Evolutionary conservation across 495 filamentous ascomycete genomes (phyloP), one percentile per base, ranked within the genome.

Genomic region (Tricharina praecox): DNA sequence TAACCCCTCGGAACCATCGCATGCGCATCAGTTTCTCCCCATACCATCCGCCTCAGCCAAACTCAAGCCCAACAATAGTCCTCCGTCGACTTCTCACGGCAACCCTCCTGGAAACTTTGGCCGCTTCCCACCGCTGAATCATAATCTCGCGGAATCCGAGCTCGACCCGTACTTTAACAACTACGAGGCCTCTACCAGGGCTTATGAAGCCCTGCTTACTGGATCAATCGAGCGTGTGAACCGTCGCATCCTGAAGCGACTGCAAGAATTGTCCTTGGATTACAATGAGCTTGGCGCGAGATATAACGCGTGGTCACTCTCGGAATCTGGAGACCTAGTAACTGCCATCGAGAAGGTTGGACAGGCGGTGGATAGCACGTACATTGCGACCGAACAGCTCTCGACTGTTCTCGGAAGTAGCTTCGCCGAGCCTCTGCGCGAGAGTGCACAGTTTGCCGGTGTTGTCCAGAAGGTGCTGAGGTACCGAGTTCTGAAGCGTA

Each of bases 171-270:
- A 96, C 62, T 96, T 97, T 61, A 76, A 82, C 55, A 81, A 79
- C 40, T 96, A 88, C 53, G 90, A 97, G 62, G 67, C 78, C 0
- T 80, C 82, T 7, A 90, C 86, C 5, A 78, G 83, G 51, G 88
- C 94, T 49, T 71, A 95, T 8, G 90, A 97, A 59, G 62, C 75
- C 10, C 71, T 94, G 0, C 68, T 97, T 3, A 85, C 81, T 56
- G 90, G 92, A 0, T 85, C 82, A 21, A 90, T 97, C 59, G 90
- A 97, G 57, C 93, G 87, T 58, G 86, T 94, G 33, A 96, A 95
- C 57, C 77, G 86, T 18, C 73, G 92, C 18, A 93, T 85, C 8
- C 63, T 97, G 3, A 79, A 76, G 30, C 90, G 96, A 55, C 62
- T 93, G 2, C 80, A 81, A 10, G 73, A 78, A 1, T 64, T 93